Evolutionary conservation across 1,284 basidiomycete species (phyloP), one percentile per base, ranked within the genome.

Genomic region (Waitea zeae): DNA sequence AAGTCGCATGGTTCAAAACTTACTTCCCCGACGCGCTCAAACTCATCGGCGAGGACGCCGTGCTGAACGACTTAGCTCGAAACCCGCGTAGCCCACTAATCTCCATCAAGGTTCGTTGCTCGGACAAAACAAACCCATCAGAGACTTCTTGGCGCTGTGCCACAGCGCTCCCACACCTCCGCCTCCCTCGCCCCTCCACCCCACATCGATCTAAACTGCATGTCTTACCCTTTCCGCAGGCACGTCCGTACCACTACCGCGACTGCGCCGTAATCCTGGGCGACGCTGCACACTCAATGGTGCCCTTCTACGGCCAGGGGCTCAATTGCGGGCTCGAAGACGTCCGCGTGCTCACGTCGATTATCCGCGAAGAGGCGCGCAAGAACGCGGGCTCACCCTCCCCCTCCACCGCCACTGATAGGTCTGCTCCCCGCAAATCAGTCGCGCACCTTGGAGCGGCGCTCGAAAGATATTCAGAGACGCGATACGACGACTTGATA

Each of bases 311-410:
- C 54, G 93, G 90, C 15, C 93, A 98, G 62, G 93, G 93, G 13
- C 68, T 98, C 44, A 98, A 98, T 52, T 96, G 92, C 50, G 93
- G 93, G 7, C 69, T 98, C 37, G 93, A 98, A 59, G 93, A 98
- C 54, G 90, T 98, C 39, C 74, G 93, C 41, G 75, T 97, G 33
- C 66, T 98, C 42, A 37, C 64, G 97, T 44, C 24, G 24, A 26
- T 9, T n/a, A n/a, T 9, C 7, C 9, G n/a, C 24, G 24, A 26
- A 26, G 9, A 26, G 9, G 24, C 70, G 75, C 38, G 64, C 72
- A 39, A 71, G 79, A 49, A 62, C n/a, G n/a, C n/a, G n/a, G n/a
- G n/a, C n/a, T n/a, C n/a, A n/a, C n/a, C n/a, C n/a, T n/a, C n/a
- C n/a, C n/a, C n/a, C 49, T 18, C 62, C 37, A 53, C 44, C 34